Base-by-base conservation (phyloP, 768 basidiomycete genomes). In the Tricholoma bakamatsutake region DNA sequence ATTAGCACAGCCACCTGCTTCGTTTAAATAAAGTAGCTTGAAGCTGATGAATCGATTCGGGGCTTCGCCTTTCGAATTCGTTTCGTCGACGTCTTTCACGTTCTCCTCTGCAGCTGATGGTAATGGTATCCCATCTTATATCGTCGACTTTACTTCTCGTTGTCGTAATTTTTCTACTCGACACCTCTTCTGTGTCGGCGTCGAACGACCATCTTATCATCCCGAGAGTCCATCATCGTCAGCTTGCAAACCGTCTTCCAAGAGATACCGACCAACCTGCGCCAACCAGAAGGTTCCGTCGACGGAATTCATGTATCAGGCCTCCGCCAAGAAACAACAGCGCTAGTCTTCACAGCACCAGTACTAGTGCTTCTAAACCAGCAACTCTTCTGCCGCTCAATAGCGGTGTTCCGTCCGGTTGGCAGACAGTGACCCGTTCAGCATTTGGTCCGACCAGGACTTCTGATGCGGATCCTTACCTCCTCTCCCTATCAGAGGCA, bases 401-500 rank as follows among this genome's bases (percentile, higher is more conserved):
- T 33, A 40, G 52, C 11, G 54, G 47, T n/a, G 28, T 11, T 45
- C 67, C 67, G 7, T 39, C 56, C 11, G 52, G 66, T 51, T 68
- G 68, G 67, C 68, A 67, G 3, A 57, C 62, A 2, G 55, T 55
- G 21, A 69, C 68, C 1, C 68, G 62, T 13, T 50, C 63, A 5
- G 48, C 51, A 1, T 67, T 67, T 17, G 56, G 65, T 17, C 60
- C 67, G 11, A 66, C 64, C 12, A 55, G 61, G 31, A 58, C 69
- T 30, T 64, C 62, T 24, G 42, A 65, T 27, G 47, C 56, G 0
- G 69, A 70, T 39, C 69, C 69, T 4, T 67, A 53, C 62, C 66
- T 70, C 39, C 46, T 54, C 46, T 63, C 65, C 42, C 62, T 70
- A 40, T 68, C 67, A 27, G 62, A 70, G 50, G 55, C 67, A 17